Conservation (phyloP, 139 green algal genomes). For the Closterium sp. region DNA sequence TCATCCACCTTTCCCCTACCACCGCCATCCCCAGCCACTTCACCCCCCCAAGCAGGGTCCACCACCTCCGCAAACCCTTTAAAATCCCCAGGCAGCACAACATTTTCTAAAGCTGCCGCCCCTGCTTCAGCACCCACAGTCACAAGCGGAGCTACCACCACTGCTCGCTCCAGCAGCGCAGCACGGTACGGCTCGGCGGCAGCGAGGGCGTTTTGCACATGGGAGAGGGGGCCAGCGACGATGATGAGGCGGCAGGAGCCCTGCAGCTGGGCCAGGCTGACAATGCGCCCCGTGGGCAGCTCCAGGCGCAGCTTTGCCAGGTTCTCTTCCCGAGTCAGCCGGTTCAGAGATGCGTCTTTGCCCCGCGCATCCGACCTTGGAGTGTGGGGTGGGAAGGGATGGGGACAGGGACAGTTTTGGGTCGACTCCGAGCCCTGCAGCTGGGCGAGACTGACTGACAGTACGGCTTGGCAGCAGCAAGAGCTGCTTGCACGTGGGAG, state of each 20-base stretch:
- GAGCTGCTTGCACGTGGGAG: slow-evolving; percentile 25
- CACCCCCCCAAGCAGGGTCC: neutral
- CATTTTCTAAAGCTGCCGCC: neutral
- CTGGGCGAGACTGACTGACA: too few species aligned
- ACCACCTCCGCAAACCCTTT: neutral
- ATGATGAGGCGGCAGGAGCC: slow-evolving; percentile 32
- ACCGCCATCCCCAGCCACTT: neutral
- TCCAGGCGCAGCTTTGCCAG: slow-evolving; percentile 26
- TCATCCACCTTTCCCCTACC: too few species aligned
- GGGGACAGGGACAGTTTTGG: too few species aligned
- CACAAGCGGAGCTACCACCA: slow-evolving; percentile 26
- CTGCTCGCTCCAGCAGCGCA: slow-evolving; percentile 40
- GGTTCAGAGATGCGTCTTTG: neutral
- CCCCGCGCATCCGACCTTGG: slow-evolving; percentile 9
- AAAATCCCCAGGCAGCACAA: neutral
- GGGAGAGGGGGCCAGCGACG: slow-evolving; percentile 24
- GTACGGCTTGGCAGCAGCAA: slow-evolving; percentile 15
- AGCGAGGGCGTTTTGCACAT: slow-evolving; percentile 11
- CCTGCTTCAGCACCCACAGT: neutral
- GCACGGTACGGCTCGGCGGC: slow-evolving; percentile 16
- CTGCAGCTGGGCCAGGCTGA: slow-evolving; percentile 14
- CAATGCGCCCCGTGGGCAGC: slow-evolving; percentile 6
- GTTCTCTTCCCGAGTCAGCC: slow-evolving; percentile 9
- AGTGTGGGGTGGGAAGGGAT: neutral
- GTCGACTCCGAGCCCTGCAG: too few species aligned